A percentile compares a stretch with the other conserved stretches of the same genome.
Evolutionary conservation across 305 asterid species (phyloP).

Genomic region (Fraxinus velutina): DNA sequence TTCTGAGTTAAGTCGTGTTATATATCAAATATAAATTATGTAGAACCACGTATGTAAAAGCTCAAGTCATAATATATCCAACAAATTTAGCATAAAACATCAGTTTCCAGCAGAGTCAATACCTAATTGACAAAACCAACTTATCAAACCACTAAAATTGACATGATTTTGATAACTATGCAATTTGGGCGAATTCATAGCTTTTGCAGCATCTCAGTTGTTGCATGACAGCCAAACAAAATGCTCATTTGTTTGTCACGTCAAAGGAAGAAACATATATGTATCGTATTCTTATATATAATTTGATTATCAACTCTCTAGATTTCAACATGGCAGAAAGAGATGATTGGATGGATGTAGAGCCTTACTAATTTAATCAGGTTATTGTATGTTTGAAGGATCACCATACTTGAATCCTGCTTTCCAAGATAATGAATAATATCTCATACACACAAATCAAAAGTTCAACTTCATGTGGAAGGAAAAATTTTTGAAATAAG

Average conservation of each 20-base stretch:
- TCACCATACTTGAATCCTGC: background rate
- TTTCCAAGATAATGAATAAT: background rate
- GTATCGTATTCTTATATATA: background rate
- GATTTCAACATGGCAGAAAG: background rate
- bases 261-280: background rate
- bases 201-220: background rate
- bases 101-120: background rate
- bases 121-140: background rate
- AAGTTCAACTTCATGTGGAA: background rate
- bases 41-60: background rate
- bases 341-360: background rate
- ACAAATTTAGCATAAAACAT: background rate
- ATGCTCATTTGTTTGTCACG: background rate
- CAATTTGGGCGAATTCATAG: background rate
- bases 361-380: background rate
- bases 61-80: background rate
- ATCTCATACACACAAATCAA: background rate
- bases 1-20: background rate
- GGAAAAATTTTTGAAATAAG: background rate
- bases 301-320: background rate
- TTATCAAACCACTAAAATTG: background rate
- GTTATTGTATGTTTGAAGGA: background rate
- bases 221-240: background rate
- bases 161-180: background rate
- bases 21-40: background rate